A percentile compares a stretch with the other conserved stretches of the same genome.
Conservation (phyloP, 2,329 filamentous ascomycete species). For the Metarhizium robertsii region DNA sequence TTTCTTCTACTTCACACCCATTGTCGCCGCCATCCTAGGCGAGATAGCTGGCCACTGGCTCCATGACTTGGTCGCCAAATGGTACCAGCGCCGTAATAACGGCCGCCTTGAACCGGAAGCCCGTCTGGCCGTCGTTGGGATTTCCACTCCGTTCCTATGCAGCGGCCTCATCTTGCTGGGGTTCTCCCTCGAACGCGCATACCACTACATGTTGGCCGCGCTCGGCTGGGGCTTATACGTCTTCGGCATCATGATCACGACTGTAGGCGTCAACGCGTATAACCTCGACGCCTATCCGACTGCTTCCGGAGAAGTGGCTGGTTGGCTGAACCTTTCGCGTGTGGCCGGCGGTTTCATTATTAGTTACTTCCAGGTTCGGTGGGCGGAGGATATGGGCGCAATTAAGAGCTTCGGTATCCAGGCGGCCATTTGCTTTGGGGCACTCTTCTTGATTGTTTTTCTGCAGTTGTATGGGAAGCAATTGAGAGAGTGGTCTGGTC, state of each 20-base stretch:
- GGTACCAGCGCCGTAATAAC: conserved; percentile 34
- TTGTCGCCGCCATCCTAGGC: conserved; percentile 44
- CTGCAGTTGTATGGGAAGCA: background rate
- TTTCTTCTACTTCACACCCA: conserved; percentile 49
- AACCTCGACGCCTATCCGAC: conserved; percentile 34
- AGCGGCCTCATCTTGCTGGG: conserved; percentile 42
- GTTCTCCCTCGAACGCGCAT: conserved; percentile 37
- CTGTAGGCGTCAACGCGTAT: conserved; percentile 37
- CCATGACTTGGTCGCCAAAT: conserved; percentile 38
- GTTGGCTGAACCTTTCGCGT: conserved; percentile 7
- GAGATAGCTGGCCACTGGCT: conserved; percentile 46
- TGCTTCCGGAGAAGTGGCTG: conserved; percentile 10
- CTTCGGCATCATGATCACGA: conserved; percentile 40
- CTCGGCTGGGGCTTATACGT: conserved; percentile 28
- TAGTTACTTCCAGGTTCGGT: conserved; percentile 37
- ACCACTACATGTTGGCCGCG: conserved; percentile 37
- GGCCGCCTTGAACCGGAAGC: conserved; percentile 49
- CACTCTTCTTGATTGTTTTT: background rate
- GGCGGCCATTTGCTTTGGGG: conserved; percentile 11
- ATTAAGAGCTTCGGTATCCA: conserved; percentile 30
- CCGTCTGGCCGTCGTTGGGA: conserved; percentile 37
- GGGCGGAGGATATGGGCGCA: conserved; percentile 28
- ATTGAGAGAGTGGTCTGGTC: background rate
- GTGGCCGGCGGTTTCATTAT: conserved; percentile 35
- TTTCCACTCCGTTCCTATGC: conserved; percentile 39